These are phyloP conservation scores for Stachybotrys elegans DNA, from an alignment of 2,329 filamentous ascomycete species.

Conservation along the genomic window DNA sequence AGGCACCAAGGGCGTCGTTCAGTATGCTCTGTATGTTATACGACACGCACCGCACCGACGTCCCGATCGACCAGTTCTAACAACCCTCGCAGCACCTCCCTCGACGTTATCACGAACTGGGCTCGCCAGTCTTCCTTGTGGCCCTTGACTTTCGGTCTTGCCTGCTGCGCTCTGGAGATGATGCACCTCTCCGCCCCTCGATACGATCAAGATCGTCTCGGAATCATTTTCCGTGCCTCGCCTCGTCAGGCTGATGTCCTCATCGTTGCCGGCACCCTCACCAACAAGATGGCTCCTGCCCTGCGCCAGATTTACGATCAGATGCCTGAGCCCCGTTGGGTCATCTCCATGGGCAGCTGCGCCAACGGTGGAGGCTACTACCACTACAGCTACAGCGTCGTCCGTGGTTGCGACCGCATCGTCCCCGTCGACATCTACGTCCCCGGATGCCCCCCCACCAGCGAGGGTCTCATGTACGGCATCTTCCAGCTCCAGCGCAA, in stretches of 20 bases:
- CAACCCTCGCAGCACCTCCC: conserved; percentile 54
- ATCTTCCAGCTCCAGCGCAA: conserved; percentile 75
- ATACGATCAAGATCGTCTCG: conserved; percentile 83
- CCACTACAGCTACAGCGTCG: conserved; percentile 78
- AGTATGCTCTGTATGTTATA: conserved; percentile 76
- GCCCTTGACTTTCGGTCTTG: conserved; percentile 85
- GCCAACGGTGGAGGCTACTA: conserved; percentile 84
- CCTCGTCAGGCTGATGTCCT: conserved; percentile 87
- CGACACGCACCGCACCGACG: background rate
- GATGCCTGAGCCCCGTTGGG: conserved; percentile 90
- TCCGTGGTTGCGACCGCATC: conserved; percentile 70
- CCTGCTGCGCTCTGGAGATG: conserved; percentile 89
- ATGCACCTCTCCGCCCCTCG: conserved; percentile 85
- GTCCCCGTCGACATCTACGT: conserved; percentile 79
- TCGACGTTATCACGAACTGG: conserved; percentile 81
- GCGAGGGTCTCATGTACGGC: conserved; percentile 60
- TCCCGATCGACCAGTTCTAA: conserved; percentile 6
- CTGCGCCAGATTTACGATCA: conserved; percentile 90
- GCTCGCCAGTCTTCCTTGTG: conserved; percentile 77
- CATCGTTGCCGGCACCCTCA: conserved; percentile 89
- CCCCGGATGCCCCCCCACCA: conserved; percentile 63
- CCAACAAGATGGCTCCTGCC: conserved; percentile 94
- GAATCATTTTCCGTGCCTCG: conserved; percentile 86
- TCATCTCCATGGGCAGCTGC: conserved; percentile 77
- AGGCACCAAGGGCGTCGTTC: conserved; percentile 70